Conservation (phyloP, 1,284 basidiomycete genomes). For the Ganoderma meredithae region DNA sequence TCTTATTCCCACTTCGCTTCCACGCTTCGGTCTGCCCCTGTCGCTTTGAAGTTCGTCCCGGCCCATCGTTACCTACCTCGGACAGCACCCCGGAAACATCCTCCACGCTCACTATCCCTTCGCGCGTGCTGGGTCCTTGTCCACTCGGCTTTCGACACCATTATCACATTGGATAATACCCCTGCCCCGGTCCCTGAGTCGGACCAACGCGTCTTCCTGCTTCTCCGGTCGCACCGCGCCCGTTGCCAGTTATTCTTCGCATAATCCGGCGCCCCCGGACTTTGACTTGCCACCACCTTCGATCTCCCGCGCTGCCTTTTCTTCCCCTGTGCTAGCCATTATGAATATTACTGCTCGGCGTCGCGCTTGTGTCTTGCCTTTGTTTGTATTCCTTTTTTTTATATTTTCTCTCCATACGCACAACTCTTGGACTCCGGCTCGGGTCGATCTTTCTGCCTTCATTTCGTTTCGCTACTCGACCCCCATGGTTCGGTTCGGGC, state of each 20-base stretch:
- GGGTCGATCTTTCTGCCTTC: not conserved
- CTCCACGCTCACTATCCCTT: slow-evolving; percentile 12
- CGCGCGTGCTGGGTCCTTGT: not conserved
- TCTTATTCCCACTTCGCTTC: not conserved
- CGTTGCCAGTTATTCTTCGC: not conserved
- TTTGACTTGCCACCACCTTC: not conserved
- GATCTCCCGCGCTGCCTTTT: not conserved
- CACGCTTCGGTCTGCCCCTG: not conserved
- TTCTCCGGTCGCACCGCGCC: not conserved
- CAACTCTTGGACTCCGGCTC: not conserved
- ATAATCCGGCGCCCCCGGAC: slow-evolving; percentile 2
- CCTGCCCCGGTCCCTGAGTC: not conserved
- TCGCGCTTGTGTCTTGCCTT: slow-evolving; percentile 12
- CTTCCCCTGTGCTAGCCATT: not conserved
- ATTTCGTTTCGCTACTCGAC: not conserved
- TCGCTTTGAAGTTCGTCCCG: not conserved
- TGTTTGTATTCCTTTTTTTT: not conserved
- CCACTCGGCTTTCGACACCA: not conserved
- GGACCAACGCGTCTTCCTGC: slow-evolving; percentile 1
- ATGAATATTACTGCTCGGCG: too few species aligned
- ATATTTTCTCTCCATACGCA: not conserved
- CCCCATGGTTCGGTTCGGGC: not conserved
- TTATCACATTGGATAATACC: not conserved
- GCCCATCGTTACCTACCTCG: not conserved
- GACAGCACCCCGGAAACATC: not conserved